Evolutionary conservation across 192 early-diverging fungal species (phyloP), one percentile per base, ranked within the genome.

Genomic region (Backusella sp.): DNA sequence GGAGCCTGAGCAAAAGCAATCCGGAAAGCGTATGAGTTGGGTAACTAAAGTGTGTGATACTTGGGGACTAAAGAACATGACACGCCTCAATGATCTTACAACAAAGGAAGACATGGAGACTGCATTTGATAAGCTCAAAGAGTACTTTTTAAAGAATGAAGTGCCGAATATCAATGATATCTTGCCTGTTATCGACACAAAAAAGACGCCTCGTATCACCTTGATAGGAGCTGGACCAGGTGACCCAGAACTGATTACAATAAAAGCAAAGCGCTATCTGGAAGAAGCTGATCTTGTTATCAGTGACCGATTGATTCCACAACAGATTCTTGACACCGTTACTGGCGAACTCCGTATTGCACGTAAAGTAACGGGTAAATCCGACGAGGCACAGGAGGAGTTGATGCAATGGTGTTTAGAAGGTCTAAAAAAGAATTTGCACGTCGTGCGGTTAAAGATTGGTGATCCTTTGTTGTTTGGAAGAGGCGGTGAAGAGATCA

Each of bases 401-500:
- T 83, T 95, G 52, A 86, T 94, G 78, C 85, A 83, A n/a, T 89
- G 90, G 83, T 91, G 89, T 49, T 83, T 96, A 19, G 87, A 89
- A 39, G 93, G 89, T n/a, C 80, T 96, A 19, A 74, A 84, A 4
- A 82, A 84, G 28, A 92, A 91, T 36, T 80, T 86, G 76, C 84
- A 77, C 3, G 97, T 98, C 4, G 93, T 96, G 56, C 85, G 97
- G 49, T 83, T 98, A 46, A 97, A 98, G 86, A 90, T 91, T 53
- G 97, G 97, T n/a, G 95, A 97, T 72, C 94, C 95, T 28, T 94
- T 96, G 77, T 87, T 98, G 52, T 98, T 96, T 77, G 96, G 96
- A 9, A 91, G 96, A 15, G 96, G 96, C 26, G 95, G 91, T 17
- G 97, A 98, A 79, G 97, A 98, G 79, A 81, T 95, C 11, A 56